phyloP scores from a whole-genome alignment of 345 rosid species.

The Brassica juncea region DNA sequence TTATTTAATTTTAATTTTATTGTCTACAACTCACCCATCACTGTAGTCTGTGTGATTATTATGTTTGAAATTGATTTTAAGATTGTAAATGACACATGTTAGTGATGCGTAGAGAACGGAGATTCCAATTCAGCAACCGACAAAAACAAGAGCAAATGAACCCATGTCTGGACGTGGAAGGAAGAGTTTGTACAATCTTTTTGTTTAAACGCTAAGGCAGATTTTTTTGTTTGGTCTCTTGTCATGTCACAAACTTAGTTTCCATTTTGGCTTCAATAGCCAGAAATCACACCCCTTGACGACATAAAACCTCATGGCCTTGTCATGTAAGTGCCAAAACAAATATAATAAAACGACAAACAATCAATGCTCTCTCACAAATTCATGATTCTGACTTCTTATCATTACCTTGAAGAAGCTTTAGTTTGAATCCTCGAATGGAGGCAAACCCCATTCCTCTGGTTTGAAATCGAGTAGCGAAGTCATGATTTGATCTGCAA shows the following conservation, averaged over 20 bases:
- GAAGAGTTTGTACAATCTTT: neutral
- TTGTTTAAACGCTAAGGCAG: constrained; percentile 19
- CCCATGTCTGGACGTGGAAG: constrained; percentile 20
- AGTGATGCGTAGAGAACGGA: constrained; percentile 27
- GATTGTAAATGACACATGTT: constrained; percentile 14
- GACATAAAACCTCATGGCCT: constrained; percentile 28
- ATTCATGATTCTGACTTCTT: constrained; percentile 7
- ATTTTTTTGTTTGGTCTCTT: constrained; percentile 32
- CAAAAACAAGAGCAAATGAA: constrained; percentile 25
- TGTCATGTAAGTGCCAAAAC: constrained; percentile 32
- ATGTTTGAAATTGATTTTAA: neutral
- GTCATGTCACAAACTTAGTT: constrained; percentile 29
- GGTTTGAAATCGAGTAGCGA: constrained; percentile 76
- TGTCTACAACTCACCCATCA: neutral
- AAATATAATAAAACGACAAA: constrained; percentile 21
- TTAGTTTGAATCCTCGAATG: constrained; percentile 51
- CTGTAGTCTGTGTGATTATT: neutral
- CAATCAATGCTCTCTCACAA: constrained; percentile 9
- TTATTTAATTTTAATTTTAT: neutral
- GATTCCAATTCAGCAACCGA: constrained; percentile 35
- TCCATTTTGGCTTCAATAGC: constrained; percentile 7
- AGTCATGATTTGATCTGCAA: constrained; percentile 73
- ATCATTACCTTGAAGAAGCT: constrained; percentile 24
- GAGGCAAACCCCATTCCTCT: constrained; percentile 73
- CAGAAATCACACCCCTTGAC: constrained; percentile 26